phyloP scores from a whole-genome alignment of 345 rosid genomes.

The Ceriops tagal region DNA sequence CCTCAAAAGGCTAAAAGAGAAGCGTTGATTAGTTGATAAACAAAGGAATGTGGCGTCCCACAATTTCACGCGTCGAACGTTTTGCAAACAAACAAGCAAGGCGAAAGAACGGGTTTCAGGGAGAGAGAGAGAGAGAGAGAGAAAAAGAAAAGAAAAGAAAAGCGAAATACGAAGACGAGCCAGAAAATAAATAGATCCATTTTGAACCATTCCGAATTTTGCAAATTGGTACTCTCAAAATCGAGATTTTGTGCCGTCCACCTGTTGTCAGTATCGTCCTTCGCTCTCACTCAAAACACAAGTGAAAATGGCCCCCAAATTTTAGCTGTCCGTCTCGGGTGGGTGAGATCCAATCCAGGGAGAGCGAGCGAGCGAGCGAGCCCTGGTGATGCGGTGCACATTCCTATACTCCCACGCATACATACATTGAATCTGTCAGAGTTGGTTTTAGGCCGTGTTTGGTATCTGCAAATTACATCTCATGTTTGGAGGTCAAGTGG shows the following conservation, averaged over 20 bases:
- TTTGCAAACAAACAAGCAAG: too few species aligned
- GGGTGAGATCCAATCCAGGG: background rate
- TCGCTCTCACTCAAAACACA: background rate
- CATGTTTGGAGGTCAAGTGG: constrained; percentile 71
- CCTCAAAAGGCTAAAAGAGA: too few species aligned
- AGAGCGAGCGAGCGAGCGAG: background rate
- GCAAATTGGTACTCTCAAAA: background rate
- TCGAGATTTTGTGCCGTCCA: background rate
- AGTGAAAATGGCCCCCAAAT: background rate
- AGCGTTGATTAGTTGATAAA: too few species aligned
- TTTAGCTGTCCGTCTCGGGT: background rate
- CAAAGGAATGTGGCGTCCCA: too few species aligned
- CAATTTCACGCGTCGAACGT: too few species aligned
- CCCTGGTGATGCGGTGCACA: background rate
- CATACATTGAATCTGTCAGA: background rate
- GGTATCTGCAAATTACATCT: constrained; percentile 2
- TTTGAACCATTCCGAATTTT: background rate
- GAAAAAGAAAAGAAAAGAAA: too few species aligned
- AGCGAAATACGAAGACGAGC: background rate
- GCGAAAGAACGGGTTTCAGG: too few species aligned
- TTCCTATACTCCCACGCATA: background rate
- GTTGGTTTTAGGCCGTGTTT: background rate
- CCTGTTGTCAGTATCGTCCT: background rate
- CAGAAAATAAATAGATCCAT: background rate
- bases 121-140: too few species aligned